These are phyloP conservation scores for Cryptosporidium meleagridis DNA, from an alignment of 169 alveolate species.

Conservation along the genomic window DNA sequence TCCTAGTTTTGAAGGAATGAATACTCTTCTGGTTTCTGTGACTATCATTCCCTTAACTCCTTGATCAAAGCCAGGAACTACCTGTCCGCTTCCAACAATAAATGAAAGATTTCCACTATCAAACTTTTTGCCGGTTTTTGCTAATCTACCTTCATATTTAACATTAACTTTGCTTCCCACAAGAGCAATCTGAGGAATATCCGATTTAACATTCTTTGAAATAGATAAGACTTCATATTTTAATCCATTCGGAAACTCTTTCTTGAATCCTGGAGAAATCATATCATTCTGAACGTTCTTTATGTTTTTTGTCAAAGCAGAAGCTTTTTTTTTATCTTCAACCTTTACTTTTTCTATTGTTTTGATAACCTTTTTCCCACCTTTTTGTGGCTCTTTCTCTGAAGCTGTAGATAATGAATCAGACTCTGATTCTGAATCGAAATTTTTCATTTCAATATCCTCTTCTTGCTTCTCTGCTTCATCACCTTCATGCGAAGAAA, in stretches of 20 bases:
- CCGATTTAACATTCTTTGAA: constrained; percentile 21
- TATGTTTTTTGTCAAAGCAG: background rate
- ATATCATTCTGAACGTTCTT: background rate
- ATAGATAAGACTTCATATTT: constrained; percentile 65
- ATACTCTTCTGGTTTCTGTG: constrained; percentile 76
- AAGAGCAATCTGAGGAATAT: constrained; percentile 64
- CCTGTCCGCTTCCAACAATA: constrained; percentile 76
- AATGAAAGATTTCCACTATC: constrained; percentile 66
- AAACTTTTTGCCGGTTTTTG: constrained; percentile 70
- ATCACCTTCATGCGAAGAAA: background rate
- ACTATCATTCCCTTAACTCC: constrained; percentile 81
- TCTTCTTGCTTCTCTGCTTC: background rate
- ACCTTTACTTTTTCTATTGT: background rate
- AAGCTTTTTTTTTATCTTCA: background rate
- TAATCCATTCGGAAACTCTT: constrained; percentile 54
- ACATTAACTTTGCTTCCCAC: constrained; percentile 68
- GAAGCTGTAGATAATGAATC: background rate
- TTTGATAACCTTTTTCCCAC: background rate
- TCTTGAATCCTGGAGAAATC: constrained; percentile 50
- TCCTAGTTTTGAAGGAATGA: constrained; percentile 77
- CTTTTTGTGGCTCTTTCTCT: background rate
- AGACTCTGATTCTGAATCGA: background rate
- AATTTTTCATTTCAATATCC: background rate
- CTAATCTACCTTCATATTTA: constrained; percentile 73
- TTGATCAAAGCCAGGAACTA: constrained; percentile 79